These are phyloP conservation scores for Phtheirospermum japonicum DNA, from an alignment of 257 asterid genomes.

Conservation along the genomic window DNA sequence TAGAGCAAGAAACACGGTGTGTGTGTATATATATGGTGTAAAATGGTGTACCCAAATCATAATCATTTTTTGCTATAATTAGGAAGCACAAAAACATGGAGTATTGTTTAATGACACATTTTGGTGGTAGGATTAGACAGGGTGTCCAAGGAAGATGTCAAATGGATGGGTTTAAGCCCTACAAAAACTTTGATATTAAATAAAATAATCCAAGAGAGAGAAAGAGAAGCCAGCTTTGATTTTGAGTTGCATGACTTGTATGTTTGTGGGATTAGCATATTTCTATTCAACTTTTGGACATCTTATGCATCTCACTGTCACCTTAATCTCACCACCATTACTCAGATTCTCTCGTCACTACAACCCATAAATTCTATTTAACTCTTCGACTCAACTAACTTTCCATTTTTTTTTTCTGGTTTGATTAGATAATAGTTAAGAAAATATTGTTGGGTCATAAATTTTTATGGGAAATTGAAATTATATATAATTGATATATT, in stretches of 20 bases:
- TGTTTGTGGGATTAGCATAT: slow-evolving; percentile 17
- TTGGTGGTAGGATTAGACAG: slow-evolving; percentile 29
- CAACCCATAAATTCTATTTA: too few species aligned
- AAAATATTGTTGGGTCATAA: too few species aligned
- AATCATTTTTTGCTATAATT: neutral
- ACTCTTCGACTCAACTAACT: too few species aligned
- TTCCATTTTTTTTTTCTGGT: too few species aligned
- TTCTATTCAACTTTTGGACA: neutral
- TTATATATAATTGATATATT: too few species aligned
- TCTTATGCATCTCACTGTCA: slow-evolving; percentile 23
- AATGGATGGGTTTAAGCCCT: slow-evolving; percentile 35
- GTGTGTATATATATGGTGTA: too few species aligned
- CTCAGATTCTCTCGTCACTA: slow-evolving; percentile 36
- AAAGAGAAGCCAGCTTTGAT: slow-evolving; percentile 17
- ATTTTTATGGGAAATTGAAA: too few species aligned
- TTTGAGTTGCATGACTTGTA: slow-evolving; percentile 21
- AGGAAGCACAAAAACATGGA: neutral
- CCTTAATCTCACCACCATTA: too few species aligned
- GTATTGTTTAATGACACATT: slow-evolving; percentile 23
- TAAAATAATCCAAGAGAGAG: neutral
- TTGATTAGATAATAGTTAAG: too few species aligned
- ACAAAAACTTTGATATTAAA: slow-evolving; percentile 20
- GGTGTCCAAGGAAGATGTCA: slow-evolving; percentile 34
- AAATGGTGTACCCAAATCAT: too few species aligned
- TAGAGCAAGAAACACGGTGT: too few species aligned